phyloP scores from a whole-genome alignment of 495 filamentous ascomycete species.

The Corynascus novoguineensis region DNA sequence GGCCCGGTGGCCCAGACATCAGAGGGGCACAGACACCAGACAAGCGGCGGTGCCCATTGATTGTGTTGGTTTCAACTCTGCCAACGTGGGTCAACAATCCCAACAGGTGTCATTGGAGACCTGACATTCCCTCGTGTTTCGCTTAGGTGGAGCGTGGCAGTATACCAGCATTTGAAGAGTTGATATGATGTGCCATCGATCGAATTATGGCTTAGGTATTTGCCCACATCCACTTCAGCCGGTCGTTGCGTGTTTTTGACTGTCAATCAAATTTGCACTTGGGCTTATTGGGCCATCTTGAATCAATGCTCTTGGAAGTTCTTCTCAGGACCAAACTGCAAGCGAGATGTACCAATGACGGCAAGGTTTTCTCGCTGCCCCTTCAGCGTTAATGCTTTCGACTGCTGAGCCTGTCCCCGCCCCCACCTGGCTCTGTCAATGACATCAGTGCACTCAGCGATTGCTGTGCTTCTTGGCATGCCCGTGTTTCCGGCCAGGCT shows the following conservation, averaged over 20 bases:
- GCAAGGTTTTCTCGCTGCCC: neutral
- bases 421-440: neutral
- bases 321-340: too few relatives aligned
- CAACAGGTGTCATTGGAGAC: neutral
- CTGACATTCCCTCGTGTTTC: neutral
- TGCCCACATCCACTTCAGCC: too few relatives aligned
- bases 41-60: neutral
- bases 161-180: neutral
- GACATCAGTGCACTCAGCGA: conserved; percentile 4
- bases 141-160: neutral
- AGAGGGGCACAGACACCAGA: neutral
- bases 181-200: neutral
- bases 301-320: too few relatives aligned
- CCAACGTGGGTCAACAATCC: conserved; percentile 1
- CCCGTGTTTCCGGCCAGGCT: neutral
- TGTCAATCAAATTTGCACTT: too few relatives aligned
- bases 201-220: too few relatives aligned
- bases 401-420: neutral
- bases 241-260: too few relatives aligned
- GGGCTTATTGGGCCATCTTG: too few relatives aligned
- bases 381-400: neutral
- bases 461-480: neutral
- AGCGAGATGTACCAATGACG: neutral
- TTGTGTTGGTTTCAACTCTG: conserved; percentile 15
- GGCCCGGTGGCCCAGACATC: conserved; percentile 1